A percentile compares a stretch with the other conserved stretches of the same genome.
Evolutionary conservation across 441 rosid species (phyloP).

Genomic region (Eruca vesicaria): DNA sequence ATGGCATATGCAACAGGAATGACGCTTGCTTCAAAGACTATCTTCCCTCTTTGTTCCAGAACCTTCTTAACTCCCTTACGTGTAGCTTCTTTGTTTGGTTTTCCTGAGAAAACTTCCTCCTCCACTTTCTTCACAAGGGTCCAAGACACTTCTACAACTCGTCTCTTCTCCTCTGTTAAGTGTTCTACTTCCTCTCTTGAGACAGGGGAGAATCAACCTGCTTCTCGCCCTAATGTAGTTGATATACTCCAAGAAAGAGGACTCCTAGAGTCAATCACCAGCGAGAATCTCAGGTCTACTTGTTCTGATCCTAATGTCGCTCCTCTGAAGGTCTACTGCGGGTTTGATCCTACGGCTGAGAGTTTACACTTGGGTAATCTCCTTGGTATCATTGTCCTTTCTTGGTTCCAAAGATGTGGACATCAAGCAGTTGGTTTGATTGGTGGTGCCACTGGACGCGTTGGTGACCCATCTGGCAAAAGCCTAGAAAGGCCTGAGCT

Average conservation of each 20-base stretch:
- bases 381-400: constrained; percentile 84
- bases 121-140: constrained; percentile 24
- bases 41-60: constrained; percentile 37
- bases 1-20: constrained; percentile 36
- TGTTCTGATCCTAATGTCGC: constrained; percentile 40
- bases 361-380: constrained; percentile 93
- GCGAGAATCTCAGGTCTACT: constrained; percentile 64
- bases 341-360: constrained; percentile 96
- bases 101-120: constrained; percentile 24
- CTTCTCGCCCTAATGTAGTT: constrained; percentile 50
- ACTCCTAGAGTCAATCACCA: constrained; percentile 75
- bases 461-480: constrained; percentile 97
- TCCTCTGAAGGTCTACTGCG: constrained; percentile 76
- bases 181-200: constrained; percentile 40
- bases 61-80: constrained; percentile 37
- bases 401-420: constrained; percentile 93
- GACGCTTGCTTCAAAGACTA: constrained; percentile 42
- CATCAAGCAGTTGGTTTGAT: constrained; percentile 80
- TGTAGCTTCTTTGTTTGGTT: constrained; percentile 22
- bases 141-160: constrained; percentile 26
- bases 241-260: constrained; percentile 79
- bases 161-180: constrained; percentile 37
- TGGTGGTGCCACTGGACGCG: constrained; percentile 94
- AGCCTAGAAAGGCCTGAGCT: constrained; percentile 89
- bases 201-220: constrained; percentile 22